phyloP scores from a whole-genome alignment of 1,284 basidiomycete genomes.

The Marasmius sp. region DNA sequence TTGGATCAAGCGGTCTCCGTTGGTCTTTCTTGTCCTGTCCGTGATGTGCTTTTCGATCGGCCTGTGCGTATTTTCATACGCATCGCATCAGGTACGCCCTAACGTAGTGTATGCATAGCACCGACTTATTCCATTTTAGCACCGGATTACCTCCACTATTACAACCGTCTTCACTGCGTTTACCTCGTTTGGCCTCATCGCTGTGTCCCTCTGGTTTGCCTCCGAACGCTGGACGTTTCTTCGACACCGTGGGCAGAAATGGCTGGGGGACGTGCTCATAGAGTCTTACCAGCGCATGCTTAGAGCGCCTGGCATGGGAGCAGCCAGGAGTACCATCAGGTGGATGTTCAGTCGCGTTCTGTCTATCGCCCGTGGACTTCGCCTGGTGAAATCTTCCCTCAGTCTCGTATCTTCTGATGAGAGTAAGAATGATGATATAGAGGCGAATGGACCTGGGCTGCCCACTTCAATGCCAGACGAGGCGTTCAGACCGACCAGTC shows the following conservation, averaged over 20 bases:
- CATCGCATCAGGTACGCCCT: slow-evolving; percentile 52
- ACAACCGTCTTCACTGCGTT: slow-evolving; percentile 74
- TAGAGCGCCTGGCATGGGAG: slow-evolving; percentile 37
- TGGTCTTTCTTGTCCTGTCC: slow-evolving; percentile 71
- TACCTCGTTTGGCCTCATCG: slow-evolving; percentile 72
- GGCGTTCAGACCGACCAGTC: neutral
- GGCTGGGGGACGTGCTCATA: slow-evolving; percentile 68
- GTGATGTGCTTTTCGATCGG: slow-evolving; percentile 73
- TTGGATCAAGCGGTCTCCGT: slow-evolving; percentile 77
- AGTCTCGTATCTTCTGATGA: slow-evolving; percentile 6
- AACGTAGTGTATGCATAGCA: slow-evolving; percentile 4
- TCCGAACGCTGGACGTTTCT: slow-evolving; percentile 73
- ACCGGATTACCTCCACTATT: slow-evolving; percentile 59
- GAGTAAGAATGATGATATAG: slow-evolving; percentile 1
- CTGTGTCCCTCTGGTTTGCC: slow-evolving; percentile 77
- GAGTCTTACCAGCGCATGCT: slow-evolving; percentile 46
- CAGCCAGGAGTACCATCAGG: slow-evolving; percentile 21
- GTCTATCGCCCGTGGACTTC: neutral
- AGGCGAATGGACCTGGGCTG: slow-evolving; percentile 6
- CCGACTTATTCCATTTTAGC: slow-evolving; percentile 33
- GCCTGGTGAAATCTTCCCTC: neutral
- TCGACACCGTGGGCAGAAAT: slow-evolving; percentile 69
- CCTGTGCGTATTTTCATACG: slow-evolving; percentile 65
- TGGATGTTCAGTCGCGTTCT: slow-evolving; percentile 24
- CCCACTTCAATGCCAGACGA: slow-evolving; percentile 1